A percentile compares a stretch with the other conserved stretches of the same genome.
Conservation (phyloP, 768 basidiomycete species). For the Thelephora aurantiotincta region DNA sequence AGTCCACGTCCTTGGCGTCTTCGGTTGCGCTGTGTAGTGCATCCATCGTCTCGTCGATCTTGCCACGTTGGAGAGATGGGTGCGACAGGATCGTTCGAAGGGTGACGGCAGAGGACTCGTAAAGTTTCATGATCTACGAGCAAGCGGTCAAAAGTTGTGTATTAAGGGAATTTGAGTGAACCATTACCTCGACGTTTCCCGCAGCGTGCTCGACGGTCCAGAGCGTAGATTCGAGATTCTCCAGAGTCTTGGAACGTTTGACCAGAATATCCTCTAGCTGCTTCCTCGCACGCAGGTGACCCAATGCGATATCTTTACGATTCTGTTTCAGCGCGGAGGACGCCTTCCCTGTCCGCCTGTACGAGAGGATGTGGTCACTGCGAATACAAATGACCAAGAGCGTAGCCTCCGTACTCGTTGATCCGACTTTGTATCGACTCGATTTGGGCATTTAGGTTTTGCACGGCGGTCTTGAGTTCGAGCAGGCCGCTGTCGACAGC, state of each 20-base stretch:
- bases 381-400: background rate
- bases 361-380: conserved; percentile 45
- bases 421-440: background rate
- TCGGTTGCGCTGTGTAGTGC: conserved; percentile 72
- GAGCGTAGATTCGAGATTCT: conserved; percentile 55
- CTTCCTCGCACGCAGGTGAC: conserved; percentile 70
- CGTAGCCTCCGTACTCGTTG: background rate
- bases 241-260: conserved; percentile 62
- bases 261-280: conserved; percentile 62
- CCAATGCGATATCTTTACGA: conserved; percentile 61
- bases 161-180: conserved; percentile 34
- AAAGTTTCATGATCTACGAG: background rate
- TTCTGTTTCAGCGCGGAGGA: conserved; percentile 49
- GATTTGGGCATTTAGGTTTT: background rate
- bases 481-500: background rate
- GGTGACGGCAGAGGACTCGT: background rate
- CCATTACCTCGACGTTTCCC: background rate
- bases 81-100: conserved; percentile 49
- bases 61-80: conserved; percentile 64
- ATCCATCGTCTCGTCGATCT: conserved; percentile 79
- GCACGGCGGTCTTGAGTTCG: background rate
- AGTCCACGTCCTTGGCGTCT: conserved; percentile 30
- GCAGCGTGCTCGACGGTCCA: background rate
- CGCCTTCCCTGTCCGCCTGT: conserved; percentile 56
- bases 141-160: conserved; percentile 6